Conservation (phyloP, 1,284 basidiomycete species). For the Naganishia liquefaciens region DNA sequence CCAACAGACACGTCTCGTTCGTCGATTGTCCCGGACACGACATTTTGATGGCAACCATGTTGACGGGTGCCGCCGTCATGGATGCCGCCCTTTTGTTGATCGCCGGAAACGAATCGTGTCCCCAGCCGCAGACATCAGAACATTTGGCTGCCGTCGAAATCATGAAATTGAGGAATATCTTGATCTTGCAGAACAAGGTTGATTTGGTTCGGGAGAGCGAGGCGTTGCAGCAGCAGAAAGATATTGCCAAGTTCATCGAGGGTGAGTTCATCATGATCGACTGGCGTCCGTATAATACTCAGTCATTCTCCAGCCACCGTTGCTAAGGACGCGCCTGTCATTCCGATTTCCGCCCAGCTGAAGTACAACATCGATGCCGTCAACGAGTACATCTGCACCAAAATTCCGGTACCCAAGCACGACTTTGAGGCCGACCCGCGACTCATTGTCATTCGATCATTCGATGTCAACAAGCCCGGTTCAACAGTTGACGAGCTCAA, state of each 20-base stretch:
- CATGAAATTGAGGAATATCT: slow-evolving; percentile 95
- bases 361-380: slow-evolving; percentile 99
- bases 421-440: slow-evolving; percentile 89
- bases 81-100: slow-evolving; percentile 93
- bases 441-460: slow-evolving; percentile 98
- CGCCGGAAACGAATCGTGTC: slow-evolving; percentile 97
- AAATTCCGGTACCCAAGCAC: slow-evolving; percentile 89
- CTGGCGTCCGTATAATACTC: neutral
- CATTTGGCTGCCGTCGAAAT: slow-evolving; percentile 98
- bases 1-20: slow-evolving; percentile 81
- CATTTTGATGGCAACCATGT: slow-evolving; percentile 97
- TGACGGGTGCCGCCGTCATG: slow-evolving; percentile 99
- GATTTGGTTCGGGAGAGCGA: slow-evolving; percentile 90
- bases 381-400: slow-evolving; percentile 97
- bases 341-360: slow-evolving; percentile 96
- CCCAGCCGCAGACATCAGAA: slow-evolving; percentile 97
- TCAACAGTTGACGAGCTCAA: slow-evolving; percentile 95
- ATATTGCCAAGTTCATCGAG: slow-evolving; percentile 88
- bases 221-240: slow-evolving; percentile 89
- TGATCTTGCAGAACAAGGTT: slow-evolving; percentile 97
- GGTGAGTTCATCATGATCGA: slow-evolving; percentile 57
- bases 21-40: slow-evolving; percentile 89
- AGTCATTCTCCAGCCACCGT: slow-evolving; percentile 73
- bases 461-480: slow-evolving; percentile 99
- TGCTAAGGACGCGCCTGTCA: slow-evolving; percentile 93